phyloP scores from a whole-genome alignment of 2,329 filamentous ascomycete genomes.

The Pseudopyricularia javanii region DNA sequence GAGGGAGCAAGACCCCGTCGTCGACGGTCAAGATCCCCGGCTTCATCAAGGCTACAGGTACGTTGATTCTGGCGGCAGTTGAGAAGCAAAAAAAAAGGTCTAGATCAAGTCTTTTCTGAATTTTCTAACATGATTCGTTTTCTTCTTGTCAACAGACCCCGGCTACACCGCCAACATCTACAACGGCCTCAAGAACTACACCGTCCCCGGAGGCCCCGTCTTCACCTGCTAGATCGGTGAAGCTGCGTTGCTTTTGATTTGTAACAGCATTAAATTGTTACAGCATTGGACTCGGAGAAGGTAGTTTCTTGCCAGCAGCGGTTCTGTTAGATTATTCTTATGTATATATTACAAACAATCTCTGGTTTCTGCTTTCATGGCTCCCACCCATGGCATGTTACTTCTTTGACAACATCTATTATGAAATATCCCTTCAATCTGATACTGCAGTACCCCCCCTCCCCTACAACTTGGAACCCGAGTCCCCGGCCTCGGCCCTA shows the following conservation, averaged over 20 bases:
- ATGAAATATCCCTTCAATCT: background rate
- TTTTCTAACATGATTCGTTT: background rate
- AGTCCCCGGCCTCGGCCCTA: constrained; percentile 22
- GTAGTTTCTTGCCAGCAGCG: background rate
- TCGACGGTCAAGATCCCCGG: constrained; percentile 24
- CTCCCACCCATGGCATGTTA: too few species aligned
- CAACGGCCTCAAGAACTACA: constrained; percentile 9
- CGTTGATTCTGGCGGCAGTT: too few species aligned
- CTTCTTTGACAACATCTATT: background rate
- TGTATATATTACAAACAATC: too few species aligned
- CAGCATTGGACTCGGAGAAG: background rate
- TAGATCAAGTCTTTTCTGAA: background rate
- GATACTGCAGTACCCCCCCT: background rate
- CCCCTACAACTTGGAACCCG: constrained; percentile 24
- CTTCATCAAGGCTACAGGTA: constrained; percentile 7
- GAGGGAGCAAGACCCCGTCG: constrained; percentile 18
- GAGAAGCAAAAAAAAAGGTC: too few species aligned
- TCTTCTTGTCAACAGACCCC: constrained; percentile 16
- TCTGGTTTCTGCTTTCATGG: too few species aligned
- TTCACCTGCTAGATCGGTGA: constrained; percentile 1
- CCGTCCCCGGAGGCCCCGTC: constrained; percentile 7
- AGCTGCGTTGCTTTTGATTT: background rate
- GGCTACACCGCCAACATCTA: constrained; percentile 28
- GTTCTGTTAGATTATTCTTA: too few species aligned
- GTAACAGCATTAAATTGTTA: background rate